Evolutionary conservation across 23 red algal genomes (phyloP).

Genomic region (Agarophyton chilense): DNA sequence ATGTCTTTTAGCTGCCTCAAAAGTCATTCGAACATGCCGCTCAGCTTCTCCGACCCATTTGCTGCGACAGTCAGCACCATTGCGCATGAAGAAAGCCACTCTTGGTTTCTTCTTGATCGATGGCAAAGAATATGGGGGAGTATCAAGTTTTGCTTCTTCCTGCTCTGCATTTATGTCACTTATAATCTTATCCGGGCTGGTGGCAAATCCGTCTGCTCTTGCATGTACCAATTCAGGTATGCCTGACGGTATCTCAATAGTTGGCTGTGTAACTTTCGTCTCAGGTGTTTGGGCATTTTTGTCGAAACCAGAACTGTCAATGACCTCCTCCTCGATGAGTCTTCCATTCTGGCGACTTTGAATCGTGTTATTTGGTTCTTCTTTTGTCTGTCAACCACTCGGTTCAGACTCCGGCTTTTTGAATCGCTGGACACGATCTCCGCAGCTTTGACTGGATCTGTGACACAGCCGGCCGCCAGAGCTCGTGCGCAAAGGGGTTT

Average conservation of each 20-base stretch:
- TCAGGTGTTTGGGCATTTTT: no score
- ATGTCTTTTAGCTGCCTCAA: slow-evolving; percentile 92
- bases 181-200: not conserved
- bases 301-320: no score
- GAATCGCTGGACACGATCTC: not conserved
- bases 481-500: slow-evolving; percentile 95
- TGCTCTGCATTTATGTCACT: no score
- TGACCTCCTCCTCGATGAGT: no score
- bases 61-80: slow-evolving; percentile 92
- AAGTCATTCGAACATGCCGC: slow-evolving; percentile 82
- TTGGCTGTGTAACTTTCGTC: no score
- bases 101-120: no score
- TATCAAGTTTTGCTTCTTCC: no score
- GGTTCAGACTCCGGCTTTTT: not conserved
- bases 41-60: slow-evolving; percentile 99
- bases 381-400: not conserved
- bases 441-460: slow-evolving; percentile 10
- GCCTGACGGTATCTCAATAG: not conserved
- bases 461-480: slow-evolving; percentile 66
- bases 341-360: no score
- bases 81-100: no score
- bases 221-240: not conserved
- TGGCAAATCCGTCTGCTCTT: no score
- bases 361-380: no score
- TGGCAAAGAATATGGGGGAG: no score